Conservation (phyloP, 129 eudicot genomes). For the Solidago caesia region DNA sequence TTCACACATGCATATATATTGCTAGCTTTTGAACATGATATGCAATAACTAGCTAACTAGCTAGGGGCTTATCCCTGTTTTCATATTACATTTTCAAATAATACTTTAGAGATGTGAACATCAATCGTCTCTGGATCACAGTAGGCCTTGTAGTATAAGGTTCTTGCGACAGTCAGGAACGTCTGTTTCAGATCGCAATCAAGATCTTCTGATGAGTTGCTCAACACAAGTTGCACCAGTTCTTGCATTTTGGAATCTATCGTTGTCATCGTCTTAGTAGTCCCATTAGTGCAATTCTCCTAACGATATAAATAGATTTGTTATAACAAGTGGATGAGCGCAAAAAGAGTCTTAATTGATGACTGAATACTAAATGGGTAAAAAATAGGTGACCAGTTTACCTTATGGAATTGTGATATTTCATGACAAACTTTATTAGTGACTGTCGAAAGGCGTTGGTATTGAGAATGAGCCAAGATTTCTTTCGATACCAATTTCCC, state of each 20-base stretch:
- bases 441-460: conserved; percentile 42
- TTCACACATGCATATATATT: neutral
- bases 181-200: conserved; percentile 48
- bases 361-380: neutral
- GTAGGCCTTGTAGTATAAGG: conserved; percentile 69
- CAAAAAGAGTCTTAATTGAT: neutral
- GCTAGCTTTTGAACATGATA: neutral
- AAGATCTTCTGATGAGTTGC: conserved; percentile 34
- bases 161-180: conserved; percentile 50
- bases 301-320: neutral
- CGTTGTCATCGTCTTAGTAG: conserved; percentile 4
- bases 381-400: conserved; percentile 1
- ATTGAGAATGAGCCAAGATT: conserved; percentile 39
- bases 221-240: conserved; percentile 51
- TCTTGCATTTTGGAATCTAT: conserved; percentile 66
- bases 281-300: conserved; percentile 23
- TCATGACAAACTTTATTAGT: conserved; percentile 52
- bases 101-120: conserved; percentile 62
- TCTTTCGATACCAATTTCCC: conserved; percentile 40
- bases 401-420: conserved; percentile 47
- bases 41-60: neutral
- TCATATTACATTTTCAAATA: conserved; percentile 54
- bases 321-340: neutral
- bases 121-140: conserved; percentile 43
- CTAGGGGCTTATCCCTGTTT: neutral